These are phyloP conservation scores for Cetraspora pellucida DNA, from an alignment of 192 early-diverging fungal genomes.

Conservation along the genomic window DNA sequence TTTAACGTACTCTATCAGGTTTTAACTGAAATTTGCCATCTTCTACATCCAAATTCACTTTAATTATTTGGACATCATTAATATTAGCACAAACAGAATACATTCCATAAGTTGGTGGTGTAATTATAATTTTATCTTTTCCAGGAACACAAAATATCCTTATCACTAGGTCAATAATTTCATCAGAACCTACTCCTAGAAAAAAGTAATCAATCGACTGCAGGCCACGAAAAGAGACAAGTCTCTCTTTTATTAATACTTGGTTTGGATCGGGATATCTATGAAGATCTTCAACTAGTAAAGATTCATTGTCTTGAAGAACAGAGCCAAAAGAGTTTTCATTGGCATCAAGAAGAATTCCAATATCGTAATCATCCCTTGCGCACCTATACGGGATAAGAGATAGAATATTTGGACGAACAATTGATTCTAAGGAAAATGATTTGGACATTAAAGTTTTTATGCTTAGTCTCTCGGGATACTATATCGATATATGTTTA, in stretches of 20 bases:
- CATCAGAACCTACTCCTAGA: conserved; percentile 96
- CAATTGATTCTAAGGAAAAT: conserved; percentile 63
- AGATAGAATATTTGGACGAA: conserved; percentile 81
- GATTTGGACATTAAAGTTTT: conserved; percentile 34
- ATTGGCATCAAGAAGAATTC: conserved; percentile 98
- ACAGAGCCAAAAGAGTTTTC: conserved; percentile 91
- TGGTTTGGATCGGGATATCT: conserved; percentile 98
- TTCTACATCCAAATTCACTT: conserved; percentile 80
- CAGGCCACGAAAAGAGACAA: conserved; percentile 73
- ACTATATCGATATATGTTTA: too few species aligned
- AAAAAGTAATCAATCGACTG: conserved; percentile 76
- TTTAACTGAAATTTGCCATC: conserved; percentile 69
- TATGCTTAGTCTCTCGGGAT: too few species aligned
- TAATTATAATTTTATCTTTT: conserved; percentile 89
- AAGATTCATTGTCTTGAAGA: background rate
- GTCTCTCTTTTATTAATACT: conserved; percentile 72
- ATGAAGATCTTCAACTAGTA: conserved; percentile 62
- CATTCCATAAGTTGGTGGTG: conserved; percentile 99
- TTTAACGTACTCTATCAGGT: conserved; percentile 52
- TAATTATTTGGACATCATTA: conserved; percentile 92
- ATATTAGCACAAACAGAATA: conserved; percentile 90
- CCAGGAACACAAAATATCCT: conserved; percentile 89
- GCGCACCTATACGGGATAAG: conserved; percentile 96
- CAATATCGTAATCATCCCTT: conserved; percentile 92
- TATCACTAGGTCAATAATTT: conserved; percentile 90